Evolutionary conservation across 768 basidiomycete species (phyloP), one percentile per base, ranked within the genome.

Genomic region (Boletus coccyginus): DNA sequence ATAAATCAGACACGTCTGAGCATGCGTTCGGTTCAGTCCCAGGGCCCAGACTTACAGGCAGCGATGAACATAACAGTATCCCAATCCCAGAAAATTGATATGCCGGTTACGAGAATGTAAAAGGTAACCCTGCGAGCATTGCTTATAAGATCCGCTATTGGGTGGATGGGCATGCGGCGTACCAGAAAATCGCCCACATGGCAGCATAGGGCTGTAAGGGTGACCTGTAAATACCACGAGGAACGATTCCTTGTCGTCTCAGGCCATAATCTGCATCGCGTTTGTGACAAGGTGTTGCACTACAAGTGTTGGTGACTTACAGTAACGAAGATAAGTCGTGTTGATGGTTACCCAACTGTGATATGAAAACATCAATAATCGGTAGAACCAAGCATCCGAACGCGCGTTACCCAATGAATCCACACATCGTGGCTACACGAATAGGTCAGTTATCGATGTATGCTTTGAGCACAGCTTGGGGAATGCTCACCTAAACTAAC

Each of bases 181-280:
- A 82, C 83, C 88, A 87, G 69, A 81, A 79, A 46, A 87, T 72
- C 24, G 85, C 89, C 82, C 88, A 88, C 68, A 81, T 85, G 16
- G 87, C 74, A 36, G 88, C 69, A 61, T 80, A 90, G 0, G 89
- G 89, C 64, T 89, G 87, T 29, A 86, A 69, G 3, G 64, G 59
- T 60, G 81, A 84, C 61, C 78, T 70, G 71, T 90, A 94, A 1
- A 93, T 82, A 19, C 78, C 76, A 32, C 63, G 77, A 55, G 86
- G 77, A 64, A 85, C 78, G 56, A 85, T 78, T 3, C 87, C 90
- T 56, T 51, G 63, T 17, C 14, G 27, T 52, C 21, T 58, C 44
- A 64, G 33, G 21, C 62, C 63, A 49, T 52, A 58, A 56, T 53
- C 63, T 64, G 10, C 12, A 42, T 17, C 13, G 7, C 1, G 10